A percentile compares a stretch with the other conserved stretches of the same genome.
These are phyloP conservation scores for Camptophora hylomeconis DNA, from an alignment of 2,329 filamentous ascomycete genomes.

Conservation along the genomic window DNA sequence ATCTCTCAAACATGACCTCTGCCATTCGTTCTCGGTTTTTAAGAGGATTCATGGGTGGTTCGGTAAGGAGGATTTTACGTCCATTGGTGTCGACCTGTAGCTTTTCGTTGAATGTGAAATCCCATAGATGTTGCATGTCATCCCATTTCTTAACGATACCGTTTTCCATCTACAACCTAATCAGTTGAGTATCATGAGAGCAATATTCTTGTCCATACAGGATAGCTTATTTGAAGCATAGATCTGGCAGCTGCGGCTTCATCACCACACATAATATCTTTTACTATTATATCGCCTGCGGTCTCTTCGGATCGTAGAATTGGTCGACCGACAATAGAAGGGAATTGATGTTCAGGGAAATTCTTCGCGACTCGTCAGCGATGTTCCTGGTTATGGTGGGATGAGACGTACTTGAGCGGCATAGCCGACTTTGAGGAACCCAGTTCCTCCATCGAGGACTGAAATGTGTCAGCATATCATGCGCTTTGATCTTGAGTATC, in stretches of 20 bases:
- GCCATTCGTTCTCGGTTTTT: constrained; percentile 97
- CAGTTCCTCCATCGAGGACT: constrained; percentile 99
- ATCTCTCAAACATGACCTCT: constrained; percentile 98
- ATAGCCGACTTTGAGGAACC: constrained; percentile 99
- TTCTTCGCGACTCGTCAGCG: constrained; percentile 45
- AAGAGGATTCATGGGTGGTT: constrained; percentile 94
- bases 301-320: constrained; percentile 94
- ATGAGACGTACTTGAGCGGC: constrained; percentile 59
- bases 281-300: constrained; percentile 61
- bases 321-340: constrained; percentile 92
- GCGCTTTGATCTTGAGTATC: constrained; percentile 5
- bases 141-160: constrained; percentile 99
- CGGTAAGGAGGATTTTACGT: constrained; percentile 93
- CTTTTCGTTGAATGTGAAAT: constrained; percentile 97
- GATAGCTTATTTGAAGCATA: constrained; percentile 97
- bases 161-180: constrained; percentile 70
- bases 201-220: constrained; percentile 38
- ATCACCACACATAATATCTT: constrained; percentile 99
- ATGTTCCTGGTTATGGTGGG: constrained; percentile 1
- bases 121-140: constrained; percentile 99
- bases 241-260: constrained; percentile 90
- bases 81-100: constrained; percentile 81
- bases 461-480: constrained; percentile 21
- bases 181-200: constrained; percentile 3
- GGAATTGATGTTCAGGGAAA: constrained; percentile 97